Base-by-base conservation (phyloP, 108 stramenopile species). In the Phaeodactylum tricornutum region DNA sequence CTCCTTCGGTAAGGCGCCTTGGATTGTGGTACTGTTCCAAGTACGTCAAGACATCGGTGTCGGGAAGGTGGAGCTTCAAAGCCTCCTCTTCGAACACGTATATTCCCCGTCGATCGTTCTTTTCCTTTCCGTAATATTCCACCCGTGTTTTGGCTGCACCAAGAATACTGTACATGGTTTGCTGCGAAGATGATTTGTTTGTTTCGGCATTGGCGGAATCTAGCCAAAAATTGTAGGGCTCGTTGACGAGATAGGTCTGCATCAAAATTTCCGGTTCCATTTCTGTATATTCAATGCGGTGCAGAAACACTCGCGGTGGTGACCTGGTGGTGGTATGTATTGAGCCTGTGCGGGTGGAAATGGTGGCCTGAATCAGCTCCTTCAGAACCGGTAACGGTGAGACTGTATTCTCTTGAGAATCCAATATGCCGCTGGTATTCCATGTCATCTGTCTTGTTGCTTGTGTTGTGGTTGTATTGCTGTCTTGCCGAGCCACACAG, bases 31-130 rank as follows among this genome's bases (percentile, higher is more conserved):
- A 26, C 24, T 37, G 17, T 33, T 35, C 22, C 15, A 70, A 45
- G 9, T 30, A 57, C n/a, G 43, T 41, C 27, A 70, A 43, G 43
- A 70, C 59, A 29, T 49, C 36, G 15, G 17, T 25, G 6, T 38
- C 6, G 14, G 25, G 46, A 32, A 31, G 27, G 25, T 56, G n/a
- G 15, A 9, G n/a, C 7, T 42, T 7, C 9, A 15, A 7, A 11
- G 7, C 41, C n/a, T 7, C 41, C 11, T 9, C 41, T 9, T 7
- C 25, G 21, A 20, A 20, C 14, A 9, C 6, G 39, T 41, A n/a
- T n/a, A n/a, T n/a, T n/a, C n/a, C n/a, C n/a, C 39, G 39, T 41
- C 14, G 14, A 9, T 14, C 5, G 5, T n/a, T 14, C 20, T 43
- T 43, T 55, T 43, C 53, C 11, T 43, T 29, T n/a, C 42, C 42